Evolutionary conservation across 2,329 filamentous ascomycete genomes (phyloP).

Genomic region (Neonectria punicea): DNA sequence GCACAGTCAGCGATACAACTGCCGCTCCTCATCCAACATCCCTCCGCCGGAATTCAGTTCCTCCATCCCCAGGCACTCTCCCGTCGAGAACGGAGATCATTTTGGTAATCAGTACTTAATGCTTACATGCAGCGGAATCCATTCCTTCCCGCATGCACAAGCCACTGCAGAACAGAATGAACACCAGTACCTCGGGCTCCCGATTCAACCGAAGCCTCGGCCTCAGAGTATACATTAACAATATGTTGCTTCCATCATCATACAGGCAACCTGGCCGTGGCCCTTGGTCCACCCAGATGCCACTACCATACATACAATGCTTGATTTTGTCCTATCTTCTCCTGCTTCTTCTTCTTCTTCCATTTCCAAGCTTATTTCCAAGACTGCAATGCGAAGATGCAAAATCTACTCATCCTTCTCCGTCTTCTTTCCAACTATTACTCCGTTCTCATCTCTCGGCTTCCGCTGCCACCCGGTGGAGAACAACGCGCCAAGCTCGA

Average conservation of each 20-base stretch:
- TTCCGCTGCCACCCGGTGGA: conserved; percentile 84
- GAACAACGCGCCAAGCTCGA: conserved; percentile 81
- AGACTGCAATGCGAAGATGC: background rate
- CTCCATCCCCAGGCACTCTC: background rate
- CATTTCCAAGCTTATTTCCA: background rate
- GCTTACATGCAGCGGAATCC: conserved; percentile 7
- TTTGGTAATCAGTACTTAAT: background rate
- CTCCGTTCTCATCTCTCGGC: conserved; percentile 62
- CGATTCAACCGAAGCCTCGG: background rate
- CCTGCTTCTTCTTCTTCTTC: too few species aligned
- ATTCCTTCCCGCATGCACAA: conserved; percentile 24
- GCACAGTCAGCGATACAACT: background rate
- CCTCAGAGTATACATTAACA: conserved; percentile 1
- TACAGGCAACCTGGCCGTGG: conserved; percentile 12
- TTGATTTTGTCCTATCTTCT: background rate
- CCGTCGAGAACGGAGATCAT: background rate
- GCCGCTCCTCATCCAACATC: background rate
- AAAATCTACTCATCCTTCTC: conserved; percentile 12
- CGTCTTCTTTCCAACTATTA: conserved; percentile 46
- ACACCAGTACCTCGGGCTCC: background rate
- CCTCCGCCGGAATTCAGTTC: background rate
- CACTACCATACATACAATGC: background rate
- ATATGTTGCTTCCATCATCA: conserved; percentile 14
- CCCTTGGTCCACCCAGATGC: conserved; percentile 2
- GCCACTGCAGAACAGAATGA: background rate